Percentiles rank a stretch among this genome's conserved stretches.
Evolutionary conservation across 2,329 filamentous ascomycete genomes (phyloP).

Genomic region (Orbilia javanica): DNA sequence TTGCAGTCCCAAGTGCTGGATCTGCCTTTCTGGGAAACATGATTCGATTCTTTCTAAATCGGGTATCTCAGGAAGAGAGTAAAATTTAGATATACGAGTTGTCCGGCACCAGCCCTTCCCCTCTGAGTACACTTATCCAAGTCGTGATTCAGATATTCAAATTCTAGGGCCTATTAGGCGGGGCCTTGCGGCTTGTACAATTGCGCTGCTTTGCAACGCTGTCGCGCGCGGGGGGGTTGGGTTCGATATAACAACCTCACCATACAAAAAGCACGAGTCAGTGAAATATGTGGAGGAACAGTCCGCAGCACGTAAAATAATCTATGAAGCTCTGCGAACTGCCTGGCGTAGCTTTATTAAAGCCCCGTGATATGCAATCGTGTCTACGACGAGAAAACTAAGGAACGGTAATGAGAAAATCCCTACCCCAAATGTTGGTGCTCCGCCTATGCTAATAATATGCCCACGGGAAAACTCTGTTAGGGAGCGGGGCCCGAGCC

Average conservation of each 20-base stretch:
- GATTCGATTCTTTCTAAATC: constrained; percentile 41
- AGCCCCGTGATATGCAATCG: constrained; percentile 58
- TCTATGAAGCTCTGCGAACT: constrained; percentile 33
- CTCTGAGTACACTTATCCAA: neutral
- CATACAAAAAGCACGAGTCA: constrained; percentile 30
- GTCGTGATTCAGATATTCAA: constrained; percentile 54
- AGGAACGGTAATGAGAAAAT: constrained; percentile 46
- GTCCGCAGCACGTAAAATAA: constrained; percentile 47
- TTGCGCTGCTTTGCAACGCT: too few species aligned
- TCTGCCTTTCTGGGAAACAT: constrained; percentile 55
- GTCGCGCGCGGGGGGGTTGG: constrained; percentile 31
- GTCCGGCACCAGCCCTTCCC: neutral
- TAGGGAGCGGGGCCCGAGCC: constrained; percentile 4
- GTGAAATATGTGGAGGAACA: constrained; percentile 16
- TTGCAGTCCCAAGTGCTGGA: constrained; percentile 3
- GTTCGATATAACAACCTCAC: neutral
- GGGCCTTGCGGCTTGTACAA: constrained; percentile 31
- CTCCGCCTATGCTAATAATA: constrained; percentile 59
- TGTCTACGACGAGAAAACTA: constrained; percentile 46
- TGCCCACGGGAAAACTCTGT: constrained; percentile 14
- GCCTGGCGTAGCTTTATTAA: constrained; percentile 50
- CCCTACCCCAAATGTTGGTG: constrained; percentile 53
- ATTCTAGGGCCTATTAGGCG: constrained; percentile 36
- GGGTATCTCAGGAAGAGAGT: constrained; percentile 53
- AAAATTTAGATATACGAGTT: constrained; percentile 50